phyloP scores from a whole-genome alignment of 306 rosid species.

The Inga laurina region DNA sequence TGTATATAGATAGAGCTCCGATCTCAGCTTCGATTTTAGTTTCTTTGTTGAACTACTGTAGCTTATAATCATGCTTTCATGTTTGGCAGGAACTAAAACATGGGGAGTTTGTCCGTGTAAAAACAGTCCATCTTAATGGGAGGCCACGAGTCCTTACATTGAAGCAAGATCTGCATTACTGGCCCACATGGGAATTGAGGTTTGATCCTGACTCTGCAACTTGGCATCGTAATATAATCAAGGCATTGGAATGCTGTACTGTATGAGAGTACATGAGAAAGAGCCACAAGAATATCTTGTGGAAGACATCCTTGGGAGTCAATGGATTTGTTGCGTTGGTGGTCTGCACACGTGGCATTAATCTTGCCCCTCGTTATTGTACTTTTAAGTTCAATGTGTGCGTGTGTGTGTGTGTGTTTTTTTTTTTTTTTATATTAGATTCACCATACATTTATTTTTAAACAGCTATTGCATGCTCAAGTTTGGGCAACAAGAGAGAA shows the following conservation, averaged over 20 bases:
- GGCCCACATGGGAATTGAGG: conserved; percentile 94
- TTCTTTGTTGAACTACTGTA: not conserved
- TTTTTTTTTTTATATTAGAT: not conserved
- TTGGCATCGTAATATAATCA: conserved; percentile 79
- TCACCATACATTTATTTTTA: not conserved
- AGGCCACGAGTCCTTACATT: conserved; percentile 84
- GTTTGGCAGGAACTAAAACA: conserved; percentile 72
- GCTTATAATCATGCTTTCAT: conserved; percentile 23
- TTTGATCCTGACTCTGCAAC: conserved; percentile 72
- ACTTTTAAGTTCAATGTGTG: not conserved
- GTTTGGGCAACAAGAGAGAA: conserved; percentile 20
- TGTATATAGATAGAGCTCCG: not conserved
- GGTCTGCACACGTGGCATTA: conserved; percentile 30
- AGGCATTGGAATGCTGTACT: conserved; percentile 46
- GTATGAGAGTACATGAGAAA: conserved; percentile 22
- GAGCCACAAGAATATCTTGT: conserved; percentile 10
- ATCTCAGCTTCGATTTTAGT: not conserved
- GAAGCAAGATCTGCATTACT: conserved; percentile 95
- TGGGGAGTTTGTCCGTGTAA: conserved; percentile 84
- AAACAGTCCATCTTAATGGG: conserved; percentile 83
- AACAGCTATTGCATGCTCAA: not conserved
- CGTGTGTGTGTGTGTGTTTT: not conserved
- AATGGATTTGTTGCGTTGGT: conserved; percentile 26
- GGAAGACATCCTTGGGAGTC: conserved; percentile 23
- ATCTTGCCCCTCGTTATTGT: conserved; percentile 18